These are phyloP conservation scores for Dictyostelium firmibasis DNA, from an alignment of 78 protist genomes.

Conservation along the genomic window DNA sequence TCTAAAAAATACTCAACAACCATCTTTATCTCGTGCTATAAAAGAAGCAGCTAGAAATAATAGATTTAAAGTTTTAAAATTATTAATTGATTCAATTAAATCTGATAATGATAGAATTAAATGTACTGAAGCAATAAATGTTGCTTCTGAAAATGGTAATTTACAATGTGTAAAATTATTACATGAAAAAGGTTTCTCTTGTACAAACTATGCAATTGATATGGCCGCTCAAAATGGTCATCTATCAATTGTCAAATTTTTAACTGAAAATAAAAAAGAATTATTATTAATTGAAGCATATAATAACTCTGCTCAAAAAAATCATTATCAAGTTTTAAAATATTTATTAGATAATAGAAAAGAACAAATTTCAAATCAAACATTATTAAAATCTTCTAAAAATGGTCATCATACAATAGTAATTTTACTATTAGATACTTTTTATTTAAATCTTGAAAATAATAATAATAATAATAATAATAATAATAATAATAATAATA, in stretches of 20 bases:
- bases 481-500: too few species aligned
- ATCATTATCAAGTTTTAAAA: neutral
- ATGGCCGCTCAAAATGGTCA: neutral
- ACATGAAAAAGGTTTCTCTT: neutral
- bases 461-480: neutral
- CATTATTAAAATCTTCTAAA: neutral
- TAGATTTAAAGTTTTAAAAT: neutral
- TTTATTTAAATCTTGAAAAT: neutral
- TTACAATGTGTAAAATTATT: neutral
- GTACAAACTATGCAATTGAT: slow-evolving; percentile 3
- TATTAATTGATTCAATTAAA: neutral
- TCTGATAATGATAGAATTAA: neutral
- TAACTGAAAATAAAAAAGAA: neutral
- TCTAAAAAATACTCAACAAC: neutral
- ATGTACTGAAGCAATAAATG: neutral
- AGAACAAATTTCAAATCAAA: neutral
- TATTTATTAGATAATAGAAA: neutral
- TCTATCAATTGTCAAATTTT: neutral
- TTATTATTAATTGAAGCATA: neutral
- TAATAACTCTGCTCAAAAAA: neutral
- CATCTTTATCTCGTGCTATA: neutral
- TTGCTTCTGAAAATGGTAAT: neutral
- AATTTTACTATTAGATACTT: neutral
- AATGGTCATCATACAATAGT: neutral
- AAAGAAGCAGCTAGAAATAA: neutral